Base-by-base conservation (phyloP, 2,329 filamentous ascomycete genomes). In the Trichoderma brevicompactum region DNA sequence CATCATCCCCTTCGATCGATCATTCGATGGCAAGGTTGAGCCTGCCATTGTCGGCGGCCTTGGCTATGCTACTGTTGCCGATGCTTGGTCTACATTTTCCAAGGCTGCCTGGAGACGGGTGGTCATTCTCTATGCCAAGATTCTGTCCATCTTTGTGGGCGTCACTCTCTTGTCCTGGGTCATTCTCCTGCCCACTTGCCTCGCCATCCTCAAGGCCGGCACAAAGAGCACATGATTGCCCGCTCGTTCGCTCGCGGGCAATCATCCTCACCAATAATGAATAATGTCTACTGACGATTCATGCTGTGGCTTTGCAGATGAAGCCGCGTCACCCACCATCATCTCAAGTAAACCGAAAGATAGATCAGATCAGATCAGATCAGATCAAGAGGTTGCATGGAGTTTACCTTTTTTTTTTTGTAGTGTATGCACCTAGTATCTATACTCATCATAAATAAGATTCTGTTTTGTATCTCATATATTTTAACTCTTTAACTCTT, bases 1-100 rank as follows among this genome's bases (percentile, higher is more conserved):
- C 32, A 91, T 97, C 69, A 89, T 98, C 41, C 89, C 92, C 38
- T 97, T 98, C 72, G 94, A 98, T 81, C 91, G 93, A 69, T 89
- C 89, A 36, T 96, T 96, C 73, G 87, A 85, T 68, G 92, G 92
- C 71, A 90, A 88, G 74, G 86, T 94, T 34, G 86, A 89, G 69
- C 88, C 91, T n/a, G 85, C 86, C 66, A 83, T 92, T 56, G 81
- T 92, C n/a, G 89, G 87, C 66, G 92, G 90, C 63, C 85, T 83
- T 68, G 91, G 92, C 69, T 88, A 86, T 70, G 83, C 92, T 68
- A 86, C 89, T 46, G 84, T 94, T 72, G 76, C 85, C 56, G 90
- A 94, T 71, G 93, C 92, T 1, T 94, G 92, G 91, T 84, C 82
- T 71, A 91, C 87, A 41, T 94, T 97, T 76, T 87, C 89, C 75